Evolutionary conservation across 2,329 filamentous ascomycete species (phyloP).

Genomic region (Hysterium pulicare): DNA sequence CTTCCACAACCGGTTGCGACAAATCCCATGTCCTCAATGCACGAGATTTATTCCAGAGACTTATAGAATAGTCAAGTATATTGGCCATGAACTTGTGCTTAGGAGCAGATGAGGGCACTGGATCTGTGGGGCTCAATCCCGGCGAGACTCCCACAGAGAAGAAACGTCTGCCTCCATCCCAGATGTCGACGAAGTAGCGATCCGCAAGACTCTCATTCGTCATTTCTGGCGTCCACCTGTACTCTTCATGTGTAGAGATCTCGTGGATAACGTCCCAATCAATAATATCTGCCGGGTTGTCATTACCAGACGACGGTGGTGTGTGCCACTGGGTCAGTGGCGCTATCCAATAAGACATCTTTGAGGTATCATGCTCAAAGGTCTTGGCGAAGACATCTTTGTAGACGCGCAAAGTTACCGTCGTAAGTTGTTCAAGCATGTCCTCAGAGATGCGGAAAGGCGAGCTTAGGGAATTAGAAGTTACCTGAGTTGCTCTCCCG

Average conservation of each 20-base stretch:
- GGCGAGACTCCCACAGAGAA: constrained; percentile 47
- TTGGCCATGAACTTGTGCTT: constrained; percentile 40
- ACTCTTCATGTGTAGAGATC: constrained; percentile 38
- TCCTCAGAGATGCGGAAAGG: constrained; percentile 45
- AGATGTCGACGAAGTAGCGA: constrained; percentile 55
- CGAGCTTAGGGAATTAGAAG: constrained; percentile 44
- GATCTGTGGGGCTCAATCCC: constrained; percentile 61
- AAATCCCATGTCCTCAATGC: constrained; percentile 51
- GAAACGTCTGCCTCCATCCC: constrained; percentile 58
- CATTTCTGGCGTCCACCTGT: constrained; percentile 45
- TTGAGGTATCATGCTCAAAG: constrained; percentile 61
- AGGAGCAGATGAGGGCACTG: constrained; percentile 57
- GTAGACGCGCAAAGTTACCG: constrained; percentile 74
- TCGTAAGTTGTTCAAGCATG: constrained; percentile 56
- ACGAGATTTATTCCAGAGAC: constrained; percentile 64
- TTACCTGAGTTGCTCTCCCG: constrained; percentile 57
- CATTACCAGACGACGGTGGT: neutral
- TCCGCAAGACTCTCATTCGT: constrained; percentile 41
- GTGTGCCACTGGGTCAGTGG: constrained; percentile 46
- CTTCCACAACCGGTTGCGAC: constrained; percentile 78
- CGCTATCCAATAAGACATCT: constrained; percentile 80
- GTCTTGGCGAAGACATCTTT: constrained; percentile 85
- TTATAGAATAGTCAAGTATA: constrained; percentile 82
- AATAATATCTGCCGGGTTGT: constrained; percentile 40
- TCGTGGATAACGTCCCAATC: constrained; percentile 60